phyloP scores from a whole-genome alignment of 768 basidiomycete species.

The Suillus variegatus region DNA sequence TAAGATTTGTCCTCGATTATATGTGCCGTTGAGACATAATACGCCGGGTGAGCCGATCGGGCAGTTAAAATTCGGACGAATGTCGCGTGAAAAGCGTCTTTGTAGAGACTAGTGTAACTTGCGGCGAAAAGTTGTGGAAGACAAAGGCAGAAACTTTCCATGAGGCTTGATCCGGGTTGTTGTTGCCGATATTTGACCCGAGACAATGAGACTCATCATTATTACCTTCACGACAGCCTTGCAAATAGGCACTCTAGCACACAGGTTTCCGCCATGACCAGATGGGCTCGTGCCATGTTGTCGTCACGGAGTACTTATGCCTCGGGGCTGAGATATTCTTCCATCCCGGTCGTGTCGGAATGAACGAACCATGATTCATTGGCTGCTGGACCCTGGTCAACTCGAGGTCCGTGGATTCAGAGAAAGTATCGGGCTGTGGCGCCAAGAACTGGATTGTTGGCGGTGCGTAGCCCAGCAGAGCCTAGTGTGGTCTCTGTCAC shows the following conservation, averaged over 20 bases:
- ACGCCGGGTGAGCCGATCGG: slow-evolving; percentile 1
- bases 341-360: neutral
- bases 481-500: neutral
- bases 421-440: neutral
- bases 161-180: neutral
- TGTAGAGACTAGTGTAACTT: neutral
- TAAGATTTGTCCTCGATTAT: neutral
- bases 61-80: neutral
- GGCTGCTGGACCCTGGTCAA: neutral
- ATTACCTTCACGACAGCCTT: neutral
- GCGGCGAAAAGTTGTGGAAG: neutral
- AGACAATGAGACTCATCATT: slow-evolving; percentile 1
- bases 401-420: no score
- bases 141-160: slow-evolving; percentile 1
- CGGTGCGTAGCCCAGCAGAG: neutral
- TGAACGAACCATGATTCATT: neutral
- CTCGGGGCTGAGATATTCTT: neutral
- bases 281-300: neutral
- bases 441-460: neutral
- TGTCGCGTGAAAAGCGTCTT: neutral
- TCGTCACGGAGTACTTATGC: neutral
- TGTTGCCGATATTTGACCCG: neutral
- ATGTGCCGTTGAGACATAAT: slow-evolving; percentile 3
- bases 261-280: neutral
- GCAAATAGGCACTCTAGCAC: neutral